Conservation (phyloP, 2,329 filamentous ascomycete genomes). For the Trichothecium roseum region DNA sequence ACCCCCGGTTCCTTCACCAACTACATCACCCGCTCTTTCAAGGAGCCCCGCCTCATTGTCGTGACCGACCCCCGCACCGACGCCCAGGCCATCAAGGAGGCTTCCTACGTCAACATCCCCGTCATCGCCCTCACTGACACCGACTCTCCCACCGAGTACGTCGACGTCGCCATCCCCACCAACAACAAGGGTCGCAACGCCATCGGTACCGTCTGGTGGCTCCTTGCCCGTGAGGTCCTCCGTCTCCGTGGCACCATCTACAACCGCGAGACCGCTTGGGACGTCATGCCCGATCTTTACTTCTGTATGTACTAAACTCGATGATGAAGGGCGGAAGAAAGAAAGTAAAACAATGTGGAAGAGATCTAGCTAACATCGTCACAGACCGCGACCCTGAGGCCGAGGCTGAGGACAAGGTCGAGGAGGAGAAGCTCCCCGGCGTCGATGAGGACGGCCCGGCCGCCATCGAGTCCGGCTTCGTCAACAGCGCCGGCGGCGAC, state of each 20-base stretch:
- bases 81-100: slow-evolving; percentile 99
- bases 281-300: slow-evolving; percentile 99
- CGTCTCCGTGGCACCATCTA: slow-evolving; percentile 95
- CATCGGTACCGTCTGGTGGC: slow-evolving; percentile 98
- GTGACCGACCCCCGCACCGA: slow-evolving; percentile 99
- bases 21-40: slow-evolving; percentile 99
- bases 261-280: slow-evolving; percentile 94
- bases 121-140: slow-evolving; percentile 99
- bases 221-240: slow-evolving; percentile 98
- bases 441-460: slow-evolving; percentile 75
- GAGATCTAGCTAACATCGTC: slow-evolving; percentile 9
- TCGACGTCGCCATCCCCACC: slow-evolving; percentile 98
- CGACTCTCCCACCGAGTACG: slow-evolving; percentile 98
- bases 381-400: slow-evolving; percentile 94
- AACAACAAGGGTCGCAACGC: slow-evolving; percentile 99
- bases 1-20: slow-evolving; percentile 99
- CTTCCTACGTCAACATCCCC: slow-evolving; percentile 99
- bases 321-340: too few relatives aligned
- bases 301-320: slow-evolving; percentile 58
- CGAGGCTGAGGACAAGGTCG: slow-evolving; percentile 96
- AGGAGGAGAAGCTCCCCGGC: slow-evolving; percentile 82
- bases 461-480: slow-evolving; percentile 68
- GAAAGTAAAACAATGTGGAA: not conserved
- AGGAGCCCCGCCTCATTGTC: slow-evolving; percentile 98
- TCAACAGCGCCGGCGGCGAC: slow-evolving; percentile 53